These are phyloP conservation scores for Agaricus subrufescens DNA, from an alignment of 768 basidiomycete species.

Conservation along the genomic window DNA sequence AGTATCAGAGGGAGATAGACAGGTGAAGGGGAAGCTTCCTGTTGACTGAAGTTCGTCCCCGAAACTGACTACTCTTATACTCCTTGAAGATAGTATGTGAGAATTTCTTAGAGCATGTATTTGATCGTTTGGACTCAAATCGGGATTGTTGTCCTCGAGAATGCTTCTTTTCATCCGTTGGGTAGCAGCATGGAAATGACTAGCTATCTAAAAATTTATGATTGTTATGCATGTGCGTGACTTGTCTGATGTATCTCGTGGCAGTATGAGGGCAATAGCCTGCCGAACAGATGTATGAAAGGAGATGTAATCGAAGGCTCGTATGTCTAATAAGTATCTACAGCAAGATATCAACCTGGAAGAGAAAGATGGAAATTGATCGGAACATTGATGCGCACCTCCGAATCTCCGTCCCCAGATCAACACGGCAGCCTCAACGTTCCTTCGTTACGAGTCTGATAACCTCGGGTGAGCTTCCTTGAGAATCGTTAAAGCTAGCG, in stretches of 20 bases:
- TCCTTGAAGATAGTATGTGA: neutral
- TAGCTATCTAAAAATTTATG: neutral
- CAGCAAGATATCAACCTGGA: neutral
- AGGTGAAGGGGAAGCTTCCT: neutral
- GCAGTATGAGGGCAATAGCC: too few relatives aligned
- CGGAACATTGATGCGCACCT: neutral
- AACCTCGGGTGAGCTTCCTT: neutral
- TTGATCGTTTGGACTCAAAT: neutral
- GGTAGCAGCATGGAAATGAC: neutral
- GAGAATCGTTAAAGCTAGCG: neutral
- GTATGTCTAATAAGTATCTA: neutral
- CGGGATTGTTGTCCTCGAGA: neutral
- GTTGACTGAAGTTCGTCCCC: neutral
- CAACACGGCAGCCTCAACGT: neutral
- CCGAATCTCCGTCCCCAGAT: neutral
- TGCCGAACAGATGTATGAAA: too few relatives aligned
- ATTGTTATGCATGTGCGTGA: neutral
- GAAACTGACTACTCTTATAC: neutral
- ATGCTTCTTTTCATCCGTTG: constrained; percentile 1
- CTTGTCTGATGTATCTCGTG: neutral
- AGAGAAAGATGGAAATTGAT: neutral
- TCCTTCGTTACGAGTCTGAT: neutral
- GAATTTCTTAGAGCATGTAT: neutral
- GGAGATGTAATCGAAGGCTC: neutral
- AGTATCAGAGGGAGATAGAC: neutral